Conservation (phyloP, 2,329 filamentous ascomycete species). For the Cercospora sojina region DNA sequence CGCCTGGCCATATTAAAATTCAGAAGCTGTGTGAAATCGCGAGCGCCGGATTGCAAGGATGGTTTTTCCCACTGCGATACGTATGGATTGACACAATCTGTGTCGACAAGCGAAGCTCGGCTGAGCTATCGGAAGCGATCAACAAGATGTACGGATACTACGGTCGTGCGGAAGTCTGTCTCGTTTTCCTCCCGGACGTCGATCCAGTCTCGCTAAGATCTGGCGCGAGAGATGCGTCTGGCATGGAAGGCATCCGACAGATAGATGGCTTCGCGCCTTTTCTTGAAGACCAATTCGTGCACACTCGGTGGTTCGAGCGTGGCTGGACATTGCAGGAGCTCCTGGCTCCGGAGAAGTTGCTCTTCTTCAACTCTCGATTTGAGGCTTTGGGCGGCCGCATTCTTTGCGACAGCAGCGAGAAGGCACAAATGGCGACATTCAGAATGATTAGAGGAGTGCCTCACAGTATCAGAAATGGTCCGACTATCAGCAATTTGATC, state of each 20-base stretch:
- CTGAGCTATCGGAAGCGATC: constrained; percentile 26
- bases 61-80: neutral
- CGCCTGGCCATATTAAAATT: constrained; percentile 15
- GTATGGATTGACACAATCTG: constrained; percentile 29
- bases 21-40: constrained; percentile 2
- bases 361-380: constrained; percentile 13
- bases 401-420: neutral
- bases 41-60: neutral
- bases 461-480: neutral
- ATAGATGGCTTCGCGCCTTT: neutral
- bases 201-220: neutral
- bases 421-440: neutral
- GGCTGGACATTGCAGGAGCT: constrained; percentile 27
- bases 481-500: constrained; percentile 11
- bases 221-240: neutral
- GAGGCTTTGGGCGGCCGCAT: neutral
- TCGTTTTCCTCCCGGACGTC: constrained; percentile 22
- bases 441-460: neutral
- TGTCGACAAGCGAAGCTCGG: constrained; percentile 25
- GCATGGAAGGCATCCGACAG: neutral
- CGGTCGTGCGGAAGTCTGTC: constrained; percentile 21
- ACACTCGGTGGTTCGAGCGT: constrained; percentile 19
- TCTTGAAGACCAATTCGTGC: neutral
- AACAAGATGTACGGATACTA: constrained; percentile 30
- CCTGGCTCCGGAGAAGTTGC: constrained; percentile 10